phyloP scores from a whole-genome alignment of 495 filamentous ascomycete genomes.

The Penicillium robsamsonii region DNA sequence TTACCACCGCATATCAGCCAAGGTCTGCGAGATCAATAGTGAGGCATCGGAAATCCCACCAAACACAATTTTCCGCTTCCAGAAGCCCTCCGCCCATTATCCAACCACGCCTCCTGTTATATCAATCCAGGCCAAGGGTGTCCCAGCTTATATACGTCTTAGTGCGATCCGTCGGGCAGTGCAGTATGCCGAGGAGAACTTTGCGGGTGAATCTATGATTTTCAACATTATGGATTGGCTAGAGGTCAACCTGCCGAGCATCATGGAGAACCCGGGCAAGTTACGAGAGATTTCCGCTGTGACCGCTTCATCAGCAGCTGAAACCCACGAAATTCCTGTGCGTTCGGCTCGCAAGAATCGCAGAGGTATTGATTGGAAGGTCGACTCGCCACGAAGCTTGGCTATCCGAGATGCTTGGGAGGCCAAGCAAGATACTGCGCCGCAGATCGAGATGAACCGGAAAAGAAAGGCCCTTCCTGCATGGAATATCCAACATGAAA shows the following conservation, averaged over 20 bases:
- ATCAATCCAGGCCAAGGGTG: constrained; percentile 55
- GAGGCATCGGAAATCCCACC: constrained; percentile 39
- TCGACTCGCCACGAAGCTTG: constrained; percentile 38
- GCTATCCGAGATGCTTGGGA: constrained; percentile 53
- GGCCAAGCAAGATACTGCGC: constrained; percentile 51
- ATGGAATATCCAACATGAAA: constrained; percentile 75
- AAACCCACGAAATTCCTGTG: constrained; percentile 39
- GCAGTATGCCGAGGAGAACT: constrained; percentile 59
- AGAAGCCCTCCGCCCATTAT: constrained; percentile 59
- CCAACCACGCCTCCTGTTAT: constrained; percentile 74
- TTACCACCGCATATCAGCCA: constrained; percentile 53
- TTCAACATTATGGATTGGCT: constrained; percentile 90
- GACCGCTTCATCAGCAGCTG: constrained; percentile 29
- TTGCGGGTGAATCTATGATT: constrained; percentile 81
- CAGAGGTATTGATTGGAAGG: constrained; percentile 39
- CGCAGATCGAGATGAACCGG: constrained; percentile 67
- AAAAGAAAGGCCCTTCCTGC: constrained; percentile 76
- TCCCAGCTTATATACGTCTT: constrained; percentile 92
- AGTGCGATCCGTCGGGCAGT: constrained; percentile 81
- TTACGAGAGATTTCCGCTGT: constrained; percentile 78
- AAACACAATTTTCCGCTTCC: constrained; percentile 47
- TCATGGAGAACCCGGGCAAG: constrained; percentile 78
- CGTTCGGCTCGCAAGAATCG: constrained; percentile 50
- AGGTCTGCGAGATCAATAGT: constrained; percentile 62
- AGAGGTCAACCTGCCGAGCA: constrained; percentile 68